These are phyloP conservation scores for Tausonia pullulans DNA, from an alignment of 1,284 basidiomycete genomes.

Conservation along the genomic window DNA sequence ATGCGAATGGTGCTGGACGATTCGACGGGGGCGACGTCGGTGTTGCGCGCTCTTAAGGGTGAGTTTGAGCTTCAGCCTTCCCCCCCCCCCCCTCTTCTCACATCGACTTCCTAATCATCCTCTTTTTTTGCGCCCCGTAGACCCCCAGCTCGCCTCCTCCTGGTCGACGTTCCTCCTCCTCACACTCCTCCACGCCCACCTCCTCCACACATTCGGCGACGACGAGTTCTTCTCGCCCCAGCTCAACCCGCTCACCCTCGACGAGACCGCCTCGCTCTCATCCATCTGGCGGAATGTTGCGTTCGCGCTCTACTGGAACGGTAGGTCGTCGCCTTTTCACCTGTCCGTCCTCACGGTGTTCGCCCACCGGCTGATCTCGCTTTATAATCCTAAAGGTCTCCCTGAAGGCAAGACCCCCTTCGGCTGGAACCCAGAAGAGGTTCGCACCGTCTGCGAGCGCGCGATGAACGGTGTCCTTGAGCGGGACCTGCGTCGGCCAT, in stretches of 20 bases:
- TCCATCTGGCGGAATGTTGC: conserved; percentile 63
- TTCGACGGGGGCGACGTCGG: conserved; percentile 28
- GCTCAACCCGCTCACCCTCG: conserved; percentile 62
- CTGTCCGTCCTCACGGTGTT: too few relatives aligned
- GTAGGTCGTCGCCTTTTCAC: neutral
- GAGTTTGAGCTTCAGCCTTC: conserved; percentile 10
- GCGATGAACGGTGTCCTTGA: conserved; percentile 14
- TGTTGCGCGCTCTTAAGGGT: conserved; percentile 21
- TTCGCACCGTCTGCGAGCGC: conserved; percentile 21
- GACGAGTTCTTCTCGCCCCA: conserved; percentile 77
- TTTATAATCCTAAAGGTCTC: conserved; percentile 20
- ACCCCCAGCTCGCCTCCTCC: conserved; percentile 33
- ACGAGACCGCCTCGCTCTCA: conserved; percentile 57
- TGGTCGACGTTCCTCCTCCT: conserved; percentile 69
- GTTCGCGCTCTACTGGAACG: conserved; percentile 60
- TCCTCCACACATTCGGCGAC: conserved; percentile 83
- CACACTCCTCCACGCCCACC: conserved; percentile 70
- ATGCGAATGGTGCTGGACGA: conserved; percentile 46
- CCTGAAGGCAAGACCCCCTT: conserved; percentile 40
- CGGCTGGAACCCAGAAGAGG: conserved; percentile 17
- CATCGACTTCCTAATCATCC: neutral
- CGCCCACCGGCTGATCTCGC: conserved; percentile 11
- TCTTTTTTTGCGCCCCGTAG: neutral
- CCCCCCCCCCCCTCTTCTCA: neutral
- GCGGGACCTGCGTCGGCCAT: conserved; percentile 62